Conservation (phyloP, 208 protist species). For the Trypanosoma vivax region DNA sequence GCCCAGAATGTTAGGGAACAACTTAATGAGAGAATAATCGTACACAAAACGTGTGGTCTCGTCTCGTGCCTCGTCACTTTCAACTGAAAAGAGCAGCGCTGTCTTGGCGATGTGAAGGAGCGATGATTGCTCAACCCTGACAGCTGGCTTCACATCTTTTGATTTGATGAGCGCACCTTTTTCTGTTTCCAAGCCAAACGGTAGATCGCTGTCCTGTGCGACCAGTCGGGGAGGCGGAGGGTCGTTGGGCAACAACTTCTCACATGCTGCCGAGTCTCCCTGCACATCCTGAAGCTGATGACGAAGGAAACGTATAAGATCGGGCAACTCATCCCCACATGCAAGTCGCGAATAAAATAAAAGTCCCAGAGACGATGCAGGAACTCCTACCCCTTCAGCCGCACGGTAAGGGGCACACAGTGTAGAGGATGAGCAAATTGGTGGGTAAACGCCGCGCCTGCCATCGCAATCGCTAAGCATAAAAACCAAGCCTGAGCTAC, state of each 20-base stretch:
- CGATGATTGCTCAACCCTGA: background rate
- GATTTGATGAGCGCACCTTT: background rate
- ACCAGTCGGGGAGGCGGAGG: too few relatives aligned
- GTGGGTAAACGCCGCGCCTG: background rate
- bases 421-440: conserved; percentile 2
- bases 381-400: background rate
- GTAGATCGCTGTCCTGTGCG: background rate
- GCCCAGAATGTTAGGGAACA: background rate
- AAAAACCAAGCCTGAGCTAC: too few relatives aligned
- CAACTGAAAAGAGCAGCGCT: conserved; percentile 57
- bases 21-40: conserved; percentile 2
- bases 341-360: conserved; percentile 14
- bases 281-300: background rate
- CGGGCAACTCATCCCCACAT: conserved; percentile 10
- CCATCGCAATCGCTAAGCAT: background rate
- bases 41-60: conserved; percentile 59
- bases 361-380: background rate
- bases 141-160: too few relatives aligned
- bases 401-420: background rate
- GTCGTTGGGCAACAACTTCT: too few relatives aligned
- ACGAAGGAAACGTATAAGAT: conserved; percentile 6
- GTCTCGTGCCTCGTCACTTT: conserved; percentile 36
- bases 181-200: background rate
- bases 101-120: conserved; percentile 14
- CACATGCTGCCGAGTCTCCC: too few relatives aligned